These are phyloP conservation scores for Penicillium griseofulvum DNA, from an alignment of 2,329 filamentous ascomycete species.

Conservation along the genomic window DNA sequence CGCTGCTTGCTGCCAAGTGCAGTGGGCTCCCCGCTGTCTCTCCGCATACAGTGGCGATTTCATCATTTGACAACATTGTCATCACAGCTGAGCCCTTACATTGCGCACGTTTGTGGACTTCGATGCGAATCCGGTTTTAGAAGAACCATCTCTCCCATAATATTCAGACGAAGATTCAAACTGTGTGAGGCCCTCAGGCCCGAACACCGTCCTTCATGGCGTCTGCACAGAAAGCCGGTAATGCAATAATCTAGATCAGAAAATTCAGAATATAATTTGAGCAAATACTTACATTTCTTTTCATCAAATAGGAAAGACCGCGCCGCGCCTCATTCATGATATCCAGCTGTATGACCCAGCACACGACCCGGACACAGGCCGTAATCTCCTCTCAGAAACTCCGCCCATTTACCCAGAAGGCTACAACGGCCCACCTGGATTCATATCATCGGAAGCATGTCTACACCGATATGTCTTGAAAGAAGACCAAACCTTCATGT, in stretches of 20 bases:
- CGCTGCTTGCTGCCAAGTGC: conserved; percentile 22
- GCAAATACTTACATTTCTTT: conserved; percentile 3
- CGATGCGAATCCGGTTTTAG: not conserved
- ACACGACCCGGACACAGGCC: conserved; percentile 45
- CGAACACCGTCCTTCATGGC: conserved; percentile 28
- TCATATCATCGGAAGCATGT: conserved; percentile 50
- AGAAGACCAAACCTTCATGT: conserved; percentile 52
- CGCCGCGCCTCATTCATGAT: conserved; percentile 50
- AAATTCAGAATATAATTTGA: not conserved
- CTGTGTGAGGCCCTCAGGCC: not conserved
- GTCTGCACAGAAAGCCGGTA: conserved; percentile 34
- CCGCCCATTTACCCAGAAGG: conserved; percentile 51
- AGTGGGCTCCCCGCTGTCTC: conserved; percentile 29
- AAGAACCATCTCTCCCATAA: not conserved
- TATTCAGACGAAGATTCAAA: not conserved
- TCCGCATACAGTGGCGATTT: conserved; percentile 16
- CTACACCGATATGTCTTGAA: conserved; percentile 61
- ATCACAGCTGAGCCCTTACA: not conserved
- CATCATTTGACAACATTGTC: conserved; percentile 9
- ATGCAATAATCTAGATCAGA: conserved; percentile 10
- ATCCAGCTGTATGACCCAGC: conserved; percentile 45
- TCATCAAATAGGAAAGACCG: conserved; percentile 47
- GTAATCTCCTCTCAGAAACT: conserved; percentile 58
- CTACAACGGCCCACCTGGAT: conserved; percentile 35
- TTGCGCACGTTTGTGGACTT: conserved; percentile 2